Conservation (phyloP, 306 rosid genomes). For the Urtica urens region DNA sequence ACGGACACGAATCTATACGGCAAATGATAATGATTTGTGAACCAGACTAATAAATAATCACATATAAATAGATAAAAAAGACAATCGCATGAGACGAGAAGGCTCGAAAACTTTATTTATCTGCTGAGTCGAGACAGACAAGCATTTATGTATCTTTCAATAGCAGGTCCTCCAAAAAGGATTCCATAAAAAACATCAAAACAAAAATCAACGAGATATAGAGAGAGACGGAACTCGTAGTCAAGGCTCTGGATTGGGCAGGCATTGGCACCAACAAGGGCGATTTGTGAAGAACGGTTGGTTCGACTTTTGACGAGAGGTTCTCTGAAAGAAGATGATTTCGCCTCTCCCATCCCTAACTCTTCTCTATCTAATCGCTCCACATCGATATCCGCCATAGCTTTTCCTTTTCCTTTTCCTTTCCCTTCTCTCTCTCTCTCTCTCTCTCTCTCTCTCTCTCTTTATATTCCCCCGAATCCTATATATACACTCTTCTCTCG, state of each 20-base stretch:
- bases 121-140: no score
- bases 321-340: constrained; percentile 15
- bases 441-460: neutral
- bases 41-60: no score
- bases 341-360: constrained; percentile 4
- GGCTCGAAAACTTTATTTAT: no score
- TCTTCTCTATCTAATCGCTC: constrained; percentile 17
- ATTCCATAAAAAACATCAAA: neutral
- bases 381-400: neutral
- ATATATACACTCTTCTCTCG: no score
- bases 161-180: neutral
- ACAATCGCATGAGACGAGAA: no score
- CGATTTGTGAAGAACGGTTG: constrained; percentile 55
- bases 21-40: no score
- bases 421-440: neutral
- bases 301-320: constrained; percentile 46
- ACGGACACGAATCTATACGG: no score
- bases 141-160: no score
- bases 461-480: neutral
- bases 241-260: constrained; percentile 71
- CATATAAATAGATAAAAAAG: no score
- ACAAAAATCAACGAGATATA: neutral
- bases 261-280: constrained; percentile 56
- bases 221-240: constrained; percentile 32
- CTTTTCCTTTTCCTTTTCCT: neutral